Percentiles rank a stretch among this genome's conserved stretches.
Evolutionary conservation across 257 asterid species (phyloP).

Genomic region (Lantana camara): DNA sequence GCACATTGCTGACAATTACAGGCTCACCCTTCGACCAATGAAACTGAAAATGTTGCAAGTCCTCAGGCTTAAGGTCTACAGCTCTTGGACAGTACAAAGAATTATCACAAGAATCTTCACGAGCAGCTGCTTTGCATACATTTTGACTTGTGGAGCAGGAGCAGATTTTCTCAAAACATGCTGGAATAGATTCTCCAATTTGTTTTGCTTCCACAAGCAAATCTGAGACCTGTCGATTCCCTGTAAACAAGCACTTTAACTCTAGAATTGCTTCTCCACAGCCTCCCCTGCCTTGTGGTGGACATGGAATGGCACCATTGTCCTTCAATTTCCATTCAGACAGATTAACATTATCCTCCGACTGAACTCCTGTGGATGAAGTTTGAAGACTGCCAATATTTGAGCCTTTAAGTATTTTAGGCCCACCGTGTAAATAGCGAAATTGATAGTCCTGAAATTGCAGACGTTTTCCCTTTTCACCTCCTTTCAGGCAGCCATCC

Average conservation of each 20-base stretch:
- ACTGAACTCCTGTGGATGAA: too few relatives aligned
- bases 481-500: constrained; percentile 44
- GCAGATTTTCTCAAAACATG: constrained; percentile 28
- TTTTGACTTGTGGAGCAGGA: constrained; percentile 36
- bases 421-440: constrained; percentile 54
- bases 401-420: too few relatives aligned
- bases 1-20: constrained; percentile 60
- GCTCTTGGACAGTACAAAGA: too few relatives aligned
- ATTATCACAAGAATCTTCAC: constrained; percentile 52
- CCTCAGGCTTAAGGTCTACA: constrained; percentile 43
- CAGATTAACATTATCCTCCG: too few relatives aligned
- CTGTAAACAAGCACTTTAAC: constrained; percentile 36
- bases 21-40: constrained; percentile 76
- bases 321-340: constrained; percentile 40
- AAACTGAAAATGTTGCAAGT: constrained; percentile 55
- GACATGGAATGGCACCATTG: constrained; percentile 53
- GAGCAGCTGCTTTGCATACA: constrained; percentile 48
- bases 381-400: too few relatives aligned
- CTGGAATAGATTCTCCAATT: constrained; percentile 24
- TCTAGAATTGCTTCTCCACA: constrained; percentile 46
- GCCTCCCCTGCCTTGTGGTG: constrained; percentile 45
- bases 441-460: constrained; percentile 44
- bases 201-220: constrained; percentile 48
- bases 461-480: constrained; percentile 34
- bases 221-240: constrained; percentile 36